phyloP scores from a whole-genome alignment of 331 rosid genomes.

The Dryas integrifolia region DNA sequence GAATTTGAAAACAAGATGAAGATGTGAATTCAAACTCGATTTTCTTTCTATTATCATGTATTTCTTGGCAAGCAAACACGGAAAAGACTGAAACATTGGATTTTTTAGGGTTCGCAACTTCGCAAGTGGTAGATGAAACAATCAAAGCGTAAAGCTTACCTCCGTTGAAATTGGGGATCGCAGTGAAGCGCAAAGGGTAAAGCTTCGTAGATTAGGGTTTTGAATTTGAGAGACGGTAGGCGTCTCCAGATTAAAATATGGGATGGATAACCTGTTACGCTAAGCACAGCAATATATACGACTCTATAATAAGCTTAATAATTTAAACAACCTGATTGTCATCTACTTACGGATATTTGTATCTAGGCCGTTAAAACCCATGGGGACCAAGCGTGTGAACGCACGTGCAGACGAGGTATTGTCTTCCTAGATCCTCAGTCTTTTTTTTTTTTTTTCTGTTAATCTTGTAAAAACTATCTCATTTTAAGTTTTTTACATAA shows the following conservation, averaged over 20 bases:
- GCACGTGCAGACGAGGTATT: background rate
- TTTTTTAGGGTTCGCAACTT: background rate
- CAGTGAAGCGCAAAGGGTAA: conserved; percentile 13
- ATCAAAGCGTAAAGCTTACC: conserved; percentile 13
- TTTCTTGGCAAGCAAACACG: background rate
- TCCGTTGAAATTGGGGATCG: conserved; percentile 24
- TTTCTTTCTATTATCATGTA: background rate
- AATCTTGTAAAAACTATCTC: background rate
- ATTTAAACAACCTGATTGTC: background rate
- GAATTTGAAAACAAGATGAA: background rate
- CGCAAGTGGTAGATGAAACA: background rate
- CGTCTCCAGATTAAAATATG: background rate
- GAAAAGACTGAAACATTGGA: background rate
- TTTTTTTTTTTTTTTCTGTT: too few relatives aligned
- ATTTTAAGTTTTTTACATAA: too few relatives aligned
- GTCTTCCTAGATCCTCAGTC: too few relatives aligned
- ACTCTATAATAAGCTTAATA: background rate
- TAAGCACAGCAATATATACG: conserved; percentile 10
- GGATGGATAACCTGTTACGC: background rate
- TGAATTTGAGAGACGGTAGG: background rate
- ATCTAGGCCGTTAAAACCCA: conserved; percentile 16
- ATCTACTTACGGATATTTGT: background rate
- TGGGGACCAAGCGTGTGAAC: background rate
- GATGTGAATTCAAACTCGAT: background rate
- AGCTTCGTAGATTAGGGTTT: conserved; percentile 34